phyloP scores from a whole-genome alignment of 345 rosid genomes.

The Boechera divaricarpa region DNA sequence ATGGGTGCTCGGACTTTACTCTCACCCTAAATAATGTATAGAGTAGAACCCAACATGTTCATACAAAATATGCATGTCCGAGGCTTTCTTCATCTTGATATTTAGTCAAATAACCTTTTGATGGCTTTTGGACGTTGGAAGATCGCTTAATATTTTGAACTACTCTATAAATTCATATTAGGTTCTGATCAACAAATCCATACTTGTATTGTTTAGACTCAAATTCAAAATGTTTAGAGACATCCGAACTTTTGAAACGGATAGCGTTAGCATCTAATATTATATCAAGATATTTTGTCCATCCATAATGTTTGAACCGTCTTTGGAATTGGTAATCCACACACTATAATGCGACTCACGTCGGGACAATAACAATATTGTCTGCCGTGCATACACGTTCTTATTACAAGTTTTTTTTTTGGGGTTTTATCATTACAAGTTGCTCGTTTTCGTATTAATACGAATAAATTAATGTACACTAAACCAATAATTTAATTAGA shows the following conservation, averaged over 20 bases:
- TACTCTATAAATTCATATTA: not conserved
- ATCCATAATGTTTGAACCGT: constrained; percentile 8
- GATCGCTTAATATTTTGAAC: not conserved
- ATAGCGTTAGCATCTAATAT: not conserved
- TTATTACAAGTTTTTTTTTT: not conserved
- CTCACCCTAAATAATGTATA: too few relatives aligned
- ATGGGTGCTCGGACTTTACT: too few relatives aligned
- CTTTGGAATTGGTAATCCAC: constrained; percentile 35
- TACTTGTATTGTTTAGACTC: not conserved
- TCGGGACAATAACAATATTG: constrained; percentile 23
- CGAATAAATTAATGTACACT: not conserved
- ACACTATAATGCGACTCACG: constrained; percentile 43
- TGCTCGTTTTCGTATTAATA: constrained; percentile 8
- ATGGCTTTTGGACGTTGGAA: not conserved
- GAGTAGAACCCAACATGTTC: too few relatives aligned
- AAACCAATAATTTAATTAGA: constrained; percentile 9
- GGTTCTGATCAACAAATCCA: not conserved
- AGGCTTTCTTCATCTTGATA: not conserved
- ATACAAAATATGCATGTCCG: not conserved
- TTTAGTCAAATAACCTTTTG: not conserved
- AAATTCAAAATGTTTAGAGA: not conserved
- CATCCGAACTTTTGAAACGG: not conserved
- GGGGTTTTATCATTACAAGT: constrained; percentile 6
- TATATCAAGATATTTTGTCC: not conserved
- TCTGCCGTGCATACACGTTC: constrained; percentile 46